Base-by-base conservation (phyloP, 352 stramenopile species). In the Globisporangium barbulae region DNA sequence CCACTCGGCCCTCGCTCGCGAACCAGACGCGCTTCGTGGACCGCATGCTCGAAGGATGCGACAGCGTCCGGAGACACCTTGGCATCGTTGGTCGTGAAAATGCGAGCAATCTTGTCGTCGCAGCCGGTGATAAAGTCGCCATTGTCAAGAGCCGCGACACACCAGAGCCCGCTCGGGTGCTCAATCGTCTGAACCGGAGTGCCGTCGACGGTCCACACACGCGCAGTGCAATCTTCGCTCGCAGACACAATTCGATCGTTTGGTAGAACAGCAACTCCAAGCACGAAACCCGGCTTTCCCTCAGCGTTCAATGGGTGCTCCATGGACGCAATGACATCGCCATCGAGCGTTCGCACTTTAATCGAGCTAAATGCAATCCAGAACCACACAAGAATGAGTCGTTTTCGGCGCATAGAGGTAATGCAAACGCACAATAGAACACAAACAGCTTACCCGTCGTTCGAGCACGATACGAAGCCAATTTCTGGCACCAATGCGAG, bases 121-220 rank as follows among this genome's bases (percentile, higher is more conserved):
- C 94, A 98, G 2, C 91, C 94, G 0, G 95, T 98, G 33, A 89
- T 79, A 76, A 99, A 97, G 64, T 89, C 94, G 33, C 90, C 91
- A 63, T 92, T 94, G 4, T 74, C 73, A 28, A 97, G 69, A 35
- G 82, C 67, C 28, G 83, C 74, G 45, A 96, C 89, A 39, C 84
- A 95, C 89, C 90, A 97, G 2, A 97, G 71, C 2, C 88, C 88
- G 31, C 83, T 83, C 0, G 89, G 89, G 53, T 97, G 89, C 50
- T 93, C 79, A 47, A 97, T 83, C 4, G 77, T 90, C 69, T 97
- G 89, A 41, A 89, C 42, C 53, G 84, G 63, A 21, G 73, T 56
- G 17, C 81, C 85, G 28, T 92, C 74, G 0, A 52, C 41, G 0
- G 74, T 75, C 87, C 85, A 96, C 33, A 96, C 83, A 44, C 86